Conservation (phyloP, 768 basidiomycete species). For the Xerocomellus dryophilus region DNA sequence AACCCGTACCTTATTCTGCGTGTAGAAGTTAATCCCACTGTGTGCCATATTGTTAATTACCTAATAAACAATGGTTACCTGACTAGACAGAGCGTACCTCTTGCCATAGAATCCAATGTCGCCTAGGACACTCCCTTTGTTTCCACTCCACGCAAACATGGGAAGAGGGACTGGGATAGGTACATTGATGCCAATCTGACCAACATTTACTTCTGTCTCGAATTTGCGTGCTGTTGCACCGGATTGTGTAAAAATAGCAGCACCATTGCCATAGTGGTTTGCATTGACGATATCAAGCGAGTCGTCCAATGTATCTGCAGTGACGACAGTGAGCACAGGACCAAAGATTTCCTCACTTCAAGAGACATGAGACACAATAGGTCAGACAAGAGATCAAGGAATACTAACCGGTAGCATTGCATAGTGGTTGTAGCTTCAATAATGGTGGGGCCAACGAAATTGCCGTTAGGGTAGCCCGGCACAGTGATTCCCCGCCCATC, state of each 20-base stretch:
- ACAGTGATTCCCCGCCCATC: constrained; percentile 78
- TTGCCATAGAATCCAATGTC: constrained; percentile 92
- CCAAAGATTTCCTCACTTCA: constrained; percentile 92
- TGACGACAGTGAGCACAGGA: constrained; percentile 77
- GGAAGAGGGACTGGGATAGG: constrained; percentile 90
- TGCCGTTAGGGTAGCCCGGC: constrained; percentile 77
- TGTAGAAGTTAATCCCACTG: constrained; percentile 93
- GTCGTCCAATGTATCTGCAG: constrained; percentile 83
- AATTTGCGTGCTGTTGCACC: constrained; percentile 95
- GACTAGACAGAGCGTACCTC: constrained; percentile 42
- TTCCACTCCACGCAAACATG: constrained; percentile 97
- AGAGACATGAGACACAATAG: neutral
- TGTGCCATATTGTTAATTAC: neutral
- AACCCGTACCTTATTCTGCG: constrained; percentile 75
- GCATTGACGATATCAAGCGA: constrained; percentile 86
- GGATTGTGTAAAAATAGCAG: constrained; percentile 94
- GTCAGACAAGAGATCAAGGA: neutral
- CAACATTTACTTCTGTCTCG: constrained; percentile 82
- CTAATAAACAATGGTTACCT: neutral
- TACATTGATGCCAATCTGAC: constrained; percentile 92
- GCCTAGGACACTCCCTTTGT: constrained; percentile 82
- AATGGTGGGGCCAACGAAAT: constrained; percentile 93
- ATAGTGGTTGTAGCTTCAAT: constrained; percentile 80
- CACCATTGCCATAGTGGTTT: constrained; percentile 91
- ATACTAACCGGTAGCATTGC: constrained; percentile 79